Evolutionary conservation across 192 early-diverging fungal genomes (phyloP).

Genomic region (Backusella circina): DNA sequence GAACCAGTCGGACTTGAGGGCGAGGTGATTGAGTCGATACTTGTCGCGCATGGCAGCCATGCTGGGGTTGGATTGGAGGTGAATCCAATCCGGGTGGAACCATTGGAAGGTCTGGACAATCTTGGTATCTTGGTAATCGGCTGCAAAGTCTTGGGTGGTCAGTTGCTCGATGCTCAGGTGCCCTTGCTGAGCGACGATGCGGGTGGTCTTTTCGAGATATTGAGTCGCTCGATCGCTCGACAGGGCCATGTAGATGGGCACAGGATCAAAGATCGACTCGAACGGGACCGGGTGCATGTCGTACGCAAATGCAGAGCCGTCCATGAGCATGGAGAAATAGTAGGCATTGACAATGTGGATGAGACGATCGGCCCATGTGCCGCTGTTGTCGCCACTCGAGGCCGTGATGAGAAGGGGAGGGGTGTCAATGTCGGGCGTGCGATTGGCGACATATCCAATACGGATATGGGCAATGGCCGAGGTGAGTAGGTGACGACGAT

Average conservation of each 20-base stretch:
- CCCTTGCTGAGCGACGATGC: too few species aligned
- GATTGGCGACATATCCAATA: constrained; percentile 20
- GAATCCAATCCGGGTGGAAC: neutral
- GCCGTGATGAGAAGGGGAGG: constrained; percentile 23
- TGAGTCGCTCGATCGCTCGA: constrained; percentile 3
- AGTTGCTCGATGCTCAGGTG: neutral
- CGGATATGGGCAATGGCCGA: constrained; percentile 24
- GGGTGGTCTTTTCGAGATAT: constrained; percentile 5
- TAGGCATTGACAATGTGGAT: constrained; percentile 17
- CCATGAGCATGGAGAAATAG: constrained; percentile 22
- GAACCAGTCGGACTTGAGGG: constrained; percentile 26
- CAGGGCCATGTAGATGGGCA: constrained; percentile 14
- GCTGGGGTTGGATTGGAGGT: neutral
- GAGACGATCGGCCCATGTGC: constrained; percentile 11
- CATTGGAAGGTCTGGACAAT: constrained; percentile 1
- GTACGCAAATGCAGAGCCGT: constrained; percentile 20
- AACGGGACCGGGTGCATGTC: constrained; percentile 18
- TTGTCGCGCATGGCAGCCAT: constrained; percentile 3
- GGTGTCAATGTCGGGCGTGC: constrained; percentile 24
- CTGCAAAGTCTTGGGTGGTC: neutral
- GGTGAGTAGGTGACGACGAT: neutral
- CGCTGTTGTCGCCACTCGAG: neutral
- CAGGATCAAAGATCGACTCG: constrained; percentile 20
- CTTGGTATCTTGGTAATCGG: neutral
- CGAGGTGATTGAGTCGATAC: constrained; percentile 9